A percentile compares a stretch with the other conserved stretches of the same genome.
These are phyloP conservation scores for Ajuga reptans DNA, from an alignment of 305 asterid species.

Conservation along the genomic window DNA sequence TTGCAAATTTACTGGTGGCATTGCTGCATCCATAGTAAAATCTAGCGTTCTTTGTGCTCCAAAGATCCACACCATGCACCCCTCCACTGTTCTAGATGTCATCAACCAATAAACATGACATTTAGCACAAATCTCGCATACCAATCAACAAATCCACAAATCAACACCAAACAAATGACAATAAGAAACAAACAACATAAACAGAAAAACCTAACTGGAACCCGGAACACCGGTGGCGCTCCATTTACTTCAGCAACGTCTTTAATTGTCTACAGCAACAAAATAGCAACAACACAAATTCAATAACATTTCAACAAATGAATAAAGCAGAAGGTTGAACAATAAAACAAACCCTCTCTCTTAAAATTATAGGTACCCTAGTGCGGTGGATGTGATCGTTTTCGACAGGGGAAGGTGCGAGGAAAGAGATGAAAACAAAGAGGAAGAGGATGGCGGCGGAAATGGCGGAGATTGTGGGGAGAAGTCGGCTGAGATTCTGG, in stretches of 20 bases:
- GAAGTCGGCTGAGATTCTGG: constrained; percentile 43
- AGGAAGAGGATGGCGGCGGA: constrained; percentile 52
- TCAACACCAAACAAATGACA: neutral
- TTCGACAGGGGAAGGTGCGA: constrained; percentile 66
- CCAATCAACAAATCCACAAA: constrained; percentile 29
- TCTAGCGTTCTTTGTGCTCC: constrained; percentile 60
- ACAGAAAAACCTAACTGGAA: constrained; percentile 41
- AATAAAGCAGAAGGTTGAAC: constrained; percentile 7
- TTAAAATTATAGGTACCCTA: constrained; percentile 3
- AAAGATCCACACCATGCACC: constrained; percentile 53
- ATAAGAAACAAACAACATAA: neutral
- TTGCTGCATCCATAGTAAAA: constrained; percentile 72
- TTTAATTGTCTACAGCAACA: constrained; percentile 24
- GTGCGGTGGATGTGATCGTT: constrained; percentile 37
- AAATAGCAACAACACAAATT: constrained; percentile 11
- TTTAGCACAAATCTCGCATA: constrained; percentile 36
- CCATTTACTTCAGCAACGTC: constrained; percentile 24
- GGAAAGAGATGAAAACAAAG: constrained; percentile 44
- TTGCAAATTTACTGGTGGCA: constrained; percentile 57
- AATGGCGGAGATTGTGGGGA: constrained; percentile 44
- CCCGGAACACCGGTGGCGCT: constrained; percentile 23
- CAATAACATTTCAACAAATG: constrained; percentile 18
- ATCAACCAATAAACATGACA: constrained; percentile 34
- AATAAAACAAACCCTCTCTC: constrained; percentile 1
- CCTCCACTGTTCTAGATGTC: constrained; percentile 55